These are phyloP conservation scores for Phytopythium vexans DNA, from an alignment of 352 stramenopile genomes.

Conservation along the genomic window DNA sequence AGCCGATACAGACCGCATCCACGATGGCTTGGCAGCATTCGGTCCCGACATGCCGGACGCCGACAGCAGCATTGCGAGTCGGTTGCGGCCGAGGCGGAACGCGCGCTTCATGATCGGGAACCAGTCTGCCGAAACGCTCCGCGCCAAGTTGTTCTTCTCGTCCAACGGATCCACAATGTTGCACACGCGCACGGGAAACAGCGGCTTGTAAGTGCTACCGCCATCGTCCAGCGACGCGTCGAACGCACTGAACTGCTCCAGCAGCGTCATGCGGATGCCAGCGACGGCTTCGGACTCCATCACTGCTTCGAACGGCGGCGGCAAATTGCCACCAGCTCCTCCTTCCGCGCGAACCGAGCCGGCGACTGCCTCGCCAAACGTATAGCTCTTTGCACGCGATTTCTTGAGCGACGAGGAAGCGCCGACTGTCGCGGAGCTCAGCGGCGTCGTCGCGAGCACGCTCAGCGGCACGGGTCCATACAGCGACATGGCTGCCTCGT, in stretches of 20 bases:
- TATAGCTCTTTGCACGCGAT: slow-evolving; percentile 4
- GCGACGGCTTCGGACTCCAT: slow-evolving; percentile 46
- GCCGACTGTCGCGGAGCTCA: slow-evolving; percentile 22
- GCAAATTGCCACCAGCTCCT: slow-evolving; percentile 14
- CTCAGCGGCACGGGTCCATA: slow-evolving; percentile 66
- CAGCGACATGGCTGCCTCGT: slow-evolving; percentile 75
- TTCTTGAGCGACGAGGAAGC: slow-evolving; percentile 15
- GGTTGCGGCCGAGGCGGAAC: slow-evolving; percentile 56
- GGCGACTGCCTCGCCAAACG: slow-evolving; percentile 5
- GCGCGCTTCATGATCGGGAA: slow-evolving; percentile 74
- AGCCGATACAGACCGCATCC: no score
- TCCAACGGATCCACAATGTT: slow-evolving; percentile 90
- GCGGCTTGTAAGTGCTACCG: slow-evolving; percentile 10
- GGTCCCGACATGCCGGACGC: not conserved
- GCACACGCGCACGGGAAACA: slow-evolving; percentile 77
- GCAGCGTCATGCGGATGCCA: slow-evolving; percentile 37
- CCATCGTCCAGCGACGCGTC: slow-evolving; percentile 25
- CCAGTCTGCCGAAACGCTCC: slow-evolving; percentile 67
- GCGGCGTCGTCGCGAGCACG: slow-evolving; percentile 34
- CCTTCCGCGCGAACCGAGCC: slow-evolving; percentile 11
- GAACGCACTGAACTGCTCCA: slow-evolving; percentile 60
- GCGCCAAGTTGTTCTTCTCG: slow-evolving; percentile 82
- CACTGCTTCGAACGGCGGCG: not conserved
- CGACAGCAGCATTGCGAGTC: slow-evolving; percentile 39
- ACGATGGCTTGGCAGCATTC: not conserved